Percentiles rank a stretch among this genome's conserved stretches.
Conservation (phyloP, 805 yeast genomes). For the Candida boleticola region DNA sequence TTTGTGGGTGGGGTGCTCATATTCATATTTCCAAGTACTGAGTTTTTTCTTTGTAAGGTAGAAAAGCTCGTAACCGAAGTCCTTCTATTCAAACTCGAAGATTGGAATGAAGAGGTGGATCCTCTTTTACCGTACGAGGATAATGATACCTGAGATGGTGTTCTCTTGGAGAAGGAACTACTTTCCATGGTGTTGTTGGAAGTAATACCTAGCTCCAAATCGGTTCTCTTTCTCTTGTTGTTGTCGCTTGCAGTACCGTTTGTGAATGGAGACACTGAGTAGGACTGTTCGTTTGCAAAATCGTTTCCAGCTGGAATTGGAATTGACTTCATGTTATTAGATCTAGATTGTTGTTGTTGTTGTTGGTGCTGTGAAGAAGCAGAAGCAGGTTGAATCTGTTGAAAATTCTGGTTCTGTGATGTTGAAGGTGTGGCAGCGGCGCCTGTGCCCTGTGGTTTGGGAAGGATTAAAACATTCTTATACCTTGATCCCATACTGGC, state of each 20-base stretch:
- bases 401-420: not conserved
- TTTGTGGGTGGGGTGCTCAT: slow-evolving; percentile 9
- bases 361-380: slow-evolving; percentile 4
- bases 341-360: too few relatives aligned
- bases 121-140: slow-evolving; percentile 14
- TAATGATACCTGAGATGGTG: slow-evolving; percentile 14
- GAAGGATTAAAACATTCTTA: slow-evolving; percentile 40
- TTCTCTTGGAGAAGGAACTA: slow-evolving; percentile 20
- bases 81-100: slow-evolving; percentile 15
- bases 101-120: slow-evolving; percentile 11
- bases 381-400: not conserved
- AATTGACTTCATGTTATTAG: slow-evolving; percentile 21
- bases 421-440: slow-evolving; percentile 3
- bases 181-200: slow-evolving; percentile 8
- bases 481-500: slow-evolving; percentile 17
- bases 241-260: slow-evolving; percentile 11
- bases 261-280: slow-evolving; percentile 6
- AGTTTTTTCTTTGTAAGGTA: slow-evolving; percentile 9
- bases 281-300: slow-evolving; percentile 2
- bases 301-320: slow-evolving; percentile 25
- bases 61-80: slow-evolving; percentile 15
- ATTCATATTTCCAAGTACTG: slow-evolving; percentile 6
- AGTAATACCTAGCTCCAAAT: slow-evolving; percentile 12
- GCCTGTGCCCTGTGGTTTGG: slow-evolving; percentile 31
- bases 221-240: slow-evolving; percentile 43